Evolutionary conservation across 1,139 yeast species (phyloP).

Genomic region (Fermentozyma sake): DNA sequence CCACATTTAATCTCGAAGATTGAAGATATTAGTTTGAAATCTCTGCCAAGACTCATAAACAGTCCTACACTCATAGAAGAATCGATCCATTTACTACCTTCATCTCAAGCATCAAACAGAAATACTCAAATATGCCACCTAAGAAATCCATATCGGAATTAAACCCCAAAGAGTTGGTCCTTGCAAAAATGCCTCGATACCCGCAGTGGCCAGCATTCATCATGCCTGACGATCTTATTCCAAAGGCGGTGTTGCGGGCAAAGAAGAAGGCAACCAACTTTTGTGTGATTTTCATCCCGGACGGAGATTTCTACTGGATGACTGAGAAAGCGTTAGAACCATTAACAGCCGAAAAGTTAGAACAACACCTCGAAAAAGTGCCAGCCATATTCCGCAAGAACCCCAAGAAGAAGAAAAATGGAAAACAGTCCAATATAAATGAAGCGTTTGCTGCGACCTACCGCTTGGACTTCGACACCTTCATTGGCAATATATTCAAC

Average conservation of each 20-base stretch:
- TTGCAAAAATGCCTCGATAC: slow-evolving; percentile 46
- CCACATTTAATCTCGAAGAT: too few species aligned
- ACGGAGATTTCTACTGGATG: slow-evolving; percentile 47
- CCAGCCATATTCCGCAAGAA: slow-evolving; percentile 19
- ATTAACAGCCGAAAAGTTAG: slow-evolving; percentile 26
- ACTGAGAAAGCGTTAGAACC: slow-evolving; percentile 34
- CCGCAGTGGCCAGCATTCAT: slow-evolving; percentile 50
- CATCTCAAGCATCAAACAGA: not conserved
- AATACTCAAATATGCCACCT: slow-evolving; percentile 21
- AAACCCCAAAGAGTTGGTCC: slow-evolving; percentile 34
- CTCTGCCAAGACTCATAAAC: too few species aligned
- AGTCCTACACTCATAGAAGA: too few species aligned
- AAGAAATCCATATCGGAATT: slow-evolving; percentile 17
- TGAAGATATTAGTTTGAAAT: too few species aligned
- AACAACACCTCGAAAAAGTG: slow-evolving; percentile 24
- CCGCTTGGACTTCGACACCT: slow-evolving; percentile 34
- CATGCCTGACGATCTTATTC: slow-evolving; percentile 39
- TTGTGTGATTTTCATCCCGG: slow-evolving; percentile 47
- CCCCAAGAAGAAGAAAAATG: slow-evolving; percentile 18
- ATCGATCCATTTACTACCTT: too few species aligned
- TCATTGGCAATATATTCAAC: slow-evolving; percentile 29
- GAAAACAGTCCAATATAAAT: slow-evolving; percentile 29
- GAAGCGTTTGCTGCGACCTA: slow-evolving; percentile 41
- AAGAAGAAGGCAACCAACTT: slow-evolving; percentile 36
- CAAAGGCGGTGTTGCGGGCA: slow-evolving; percentile 32